Conservation (phyloP, 352 stramenopile genomes). For the Pythium coloratum region DNA sequence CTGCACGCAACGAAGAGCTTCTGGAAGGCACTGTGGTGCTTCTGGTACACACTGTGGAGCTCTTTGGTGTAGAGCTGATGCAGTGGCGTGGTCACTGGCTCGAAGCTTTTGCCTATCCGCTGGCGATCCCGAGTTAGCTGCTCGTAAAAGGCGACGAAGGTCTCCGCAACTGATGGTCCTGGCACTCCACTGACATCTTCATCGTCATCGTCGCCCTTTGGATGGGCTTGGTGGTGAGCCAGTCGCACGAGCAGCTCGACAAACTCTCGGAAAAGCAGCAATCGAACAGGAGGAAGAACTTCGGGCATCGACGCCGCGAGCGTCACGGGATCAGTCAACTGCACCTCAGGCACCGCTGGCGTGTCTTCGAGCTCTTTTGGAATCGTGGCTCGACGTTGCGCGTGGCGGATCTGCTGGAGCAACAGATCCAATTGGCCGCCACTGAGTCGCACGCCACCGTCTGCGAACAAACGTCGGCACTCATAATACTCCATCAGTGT, state of each 20-base stretch:
- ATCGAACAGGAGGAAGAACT: constrained; percentile 22
- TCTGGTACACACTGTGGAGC: constrained; percentile 40
- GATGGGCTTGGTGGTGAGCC: constrained; percentile 31
- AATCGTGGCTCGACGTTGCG: constrained; percentile 33
- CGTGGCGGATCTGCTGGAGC: constrained; percentile 36
- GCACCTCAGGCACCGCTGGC: not conserved
- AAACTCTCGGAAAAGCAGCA: constrained; percentile 63
- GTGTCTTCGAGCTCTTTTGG: not conserved
- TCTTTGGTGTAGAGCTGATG: constrained; percentile 43
- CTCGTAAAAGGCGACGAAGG: constrained; percentile 48
- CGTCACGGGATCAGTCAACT: constrained; percentile 11
- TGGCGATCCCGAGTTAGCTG: constrained; percentile 38
- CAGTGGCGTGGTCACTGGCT: constrained; percentile 19
- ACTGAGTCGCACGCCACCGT: constrained; percentile 43
- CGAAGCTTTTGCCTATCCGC: constrained; percentile 25
- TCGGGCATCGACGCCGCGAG: constrained; percentile 16
- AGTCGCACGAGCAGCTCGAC: constrained; percentile 67
- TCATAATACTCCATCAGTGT: constrained; percentile 52
- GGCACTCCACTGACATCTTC: not conserved
- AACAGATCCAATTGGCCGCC: constrained; percentile 41
- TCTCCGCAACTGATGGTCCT: constrained; percentile 31
- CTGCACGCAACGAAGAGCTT: constrained; percentile 33
- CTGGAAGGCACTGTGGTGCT: constrained; percentile 40
- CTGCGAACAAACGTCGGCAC: constrained; percentile 44
- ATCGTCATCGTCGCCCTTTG: constrained; percentile 5